phyloP scores from a whole-genome alignment of 139 green algal genomes.

The Chlamydomonas incerta region DNA sequence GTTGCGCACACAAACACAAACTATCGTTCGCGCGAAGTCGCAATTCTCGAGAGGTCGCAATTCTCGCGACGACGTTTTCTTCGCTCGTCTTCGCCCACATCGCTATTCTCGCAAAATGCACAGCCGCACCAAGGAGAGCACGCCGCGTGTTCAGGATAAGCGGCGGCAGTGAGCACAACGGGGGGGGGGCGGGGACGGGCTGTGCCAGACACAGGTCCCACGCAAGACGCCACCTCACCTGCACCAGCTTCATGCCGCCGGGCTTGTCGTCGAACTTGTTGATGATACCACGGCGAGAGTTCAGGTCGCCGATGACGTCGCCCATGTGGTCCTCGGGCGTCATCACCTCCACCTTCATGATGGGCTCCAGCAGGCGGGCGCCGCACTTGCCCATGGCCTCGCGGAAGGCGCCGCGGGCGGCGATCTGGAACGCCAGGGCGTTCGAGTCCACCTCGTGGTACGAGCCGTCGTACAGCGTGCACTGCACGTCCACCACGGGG shows the following conservation, averaged over 20 bases:
- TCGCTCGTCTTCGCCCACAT: too few species aligned
- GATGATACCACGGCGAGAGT: conserved; percentile 94
- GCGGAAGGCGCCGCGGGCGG: conserved; percentile 83
- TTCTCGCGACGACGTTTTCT: too few species aligned
- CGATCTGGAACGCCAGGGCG: conserved; percentile 99
- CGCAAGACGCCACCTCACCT: conserved; percentile 6
- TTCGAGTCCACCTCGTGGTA: conserved; percentile 99
- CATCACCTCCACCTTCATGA: conserved; percentile 98
- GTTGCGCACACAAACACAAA: too few species aligned
- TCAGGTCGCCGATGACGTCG: conserved; percentile 98
- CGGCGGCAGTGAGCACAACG: too few species aligned
- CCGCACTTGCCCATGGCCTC: conserved; percentile 95
- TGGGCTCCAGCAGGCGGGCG: conserved; percentile 94
- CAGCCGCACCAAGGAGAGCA: too few species aligned
- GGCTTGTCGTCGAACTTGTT: conserved; percentile 94
- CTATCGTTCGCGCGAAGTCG: too few species aligned
- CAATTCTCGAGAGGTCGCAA: too few species aligned
- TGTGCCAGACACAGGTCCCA: too few species aligned
- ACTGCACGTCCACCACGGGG: conserved; percentile 94
- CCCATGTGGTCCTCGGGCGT: conserved; percentile 97
- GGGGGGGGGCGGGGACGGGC: too few species aligned
- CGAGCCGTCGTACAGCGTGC: conserved; percentile 91
- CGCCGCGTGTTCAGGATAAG: too few species aligned
- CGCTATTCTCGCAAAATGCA: too few species aligned
- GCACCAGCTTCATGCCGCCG: conserved; percentile 94